Conservation (phyloP, 2,329 filamentous ascomycete species). For the Fusarium oligoseptatum region DNA sequence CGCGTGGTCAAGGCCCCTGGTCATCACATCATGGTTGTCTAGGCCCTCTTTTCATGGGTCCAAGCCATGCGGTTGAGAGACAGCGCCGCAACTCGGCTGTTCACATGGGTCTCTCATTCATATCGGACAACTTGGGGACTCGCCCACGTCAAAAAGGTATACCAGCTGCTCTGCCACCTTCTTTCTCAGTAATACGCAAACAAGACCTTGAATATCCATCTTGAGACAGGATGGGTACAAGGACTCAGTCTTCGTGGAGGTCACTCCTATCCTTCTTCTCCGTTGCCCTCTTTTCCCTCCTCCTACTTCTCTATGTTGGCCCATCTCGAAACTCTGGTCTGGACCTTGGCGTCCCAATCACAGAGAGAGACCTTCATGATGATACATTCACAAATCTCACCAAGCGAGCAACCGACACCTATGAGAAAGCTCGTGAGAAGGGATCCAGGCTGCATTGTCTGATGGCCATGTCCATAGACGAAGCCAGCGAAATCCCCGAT, state of each 20-base stretch:
- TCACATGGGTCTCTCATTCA: not conserved
- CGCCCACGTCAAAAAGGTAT: not conserved
- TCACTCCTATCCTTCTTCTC: not conserved
- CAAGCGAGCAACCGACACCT: not conserved
- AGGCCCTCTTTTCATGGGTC: not conserved
- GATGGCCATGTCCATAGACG: conserved; percentile 8
- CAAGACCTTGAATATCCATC: not conserved
- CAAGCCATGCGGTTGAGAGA: not conserved
- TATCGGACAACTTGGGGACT: not conserved
- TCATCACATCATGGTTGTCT: not conserved
- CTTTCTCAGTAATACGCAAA: not conserved
- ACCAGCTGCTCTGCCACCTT: not conserved
- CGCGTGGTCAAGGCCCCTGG: not conserved
- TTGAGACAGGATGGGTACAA: conserved; percentile 2
- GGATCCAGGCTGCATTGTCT: not conserved
- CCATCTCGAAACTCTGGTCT: not conserved
- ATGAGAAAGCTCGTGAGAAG: not conserved
- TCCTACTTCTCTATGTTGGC: not conserved
- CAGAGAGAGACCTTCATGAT: not conserved
- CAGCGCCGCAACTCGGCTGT: not conserved
- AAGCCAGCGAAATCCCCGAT: not conserved
- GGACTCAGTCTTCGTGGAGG: conserved; percentile 3
- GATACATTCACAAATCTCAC: conserved; percentile 2
- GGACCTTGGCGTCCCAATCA: not conserved
- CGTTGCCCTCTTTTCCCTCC: not conserved